Evolutionary conservation across 2,329 filamentous ascomycete genomes (phyloP), one percentile per base, ranked within the genome.

Genomic region (Beauveria australis): DNA sequence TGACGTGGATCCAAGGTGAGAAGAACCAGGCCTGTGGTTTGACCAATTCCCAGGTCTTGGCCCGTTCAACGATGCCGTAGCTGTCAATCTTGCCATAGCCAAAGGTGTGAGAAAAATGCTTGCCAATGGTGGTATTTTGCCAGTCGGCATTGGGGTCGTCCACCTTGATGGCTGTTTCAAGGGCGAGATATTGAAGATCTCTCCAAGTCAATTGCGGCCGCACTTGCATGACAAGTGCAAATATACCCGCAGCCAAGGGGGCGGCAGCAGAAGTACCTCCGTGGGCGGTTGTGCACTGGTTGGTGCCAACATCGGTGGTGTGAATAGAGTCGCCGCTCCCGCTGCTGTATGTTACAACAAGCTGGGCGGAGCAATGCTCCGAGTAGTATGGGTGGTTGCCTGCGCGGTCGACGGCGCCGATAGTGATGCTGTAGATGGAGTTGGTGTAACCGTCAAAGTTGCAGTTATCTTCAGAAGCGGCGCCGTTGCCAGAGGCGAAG

Each of bases 401-500:
- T 66, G 89, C 86, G 62, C 91, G 83, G 72, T 97, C 92, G 64
- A 99, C 88, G 40, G 93, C 93, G 43, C 94, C 94, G 19, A 99
- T 92, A 0, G 92, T 96, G 67, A 99, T 94, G 72, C 92, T 97
- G 80, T 97, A 99, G 68, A 99, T 99, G 71, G 92, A 97, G 78
- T 99, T 99, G 62, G 94, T 99, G 75, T 99, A 99, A 44, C 94
- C 94, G 71, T 99, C 94, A 72, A 99, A 99, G 73, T 99, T 99
- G 81, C 94, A 99, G 75, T 99, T 97, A 73, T 99, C 94, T 52
- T 90, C 92, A 65, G 79, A 85, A 3, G 81, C 79, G 10, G 93
- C 95, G 61, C 94, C 94, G 70, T 99, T 99, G 62, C 94, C 94
- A 66, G 93, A 75, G 48, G 94, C 94, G 74, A 99, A 99, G 59